Evolutionary conservation across 2,329 filamentous ascomycete genomes (phyloP), one percentile per base, ranked within the genome.

Genomic region (Aaosphaeria pasadenensis): DNA sequence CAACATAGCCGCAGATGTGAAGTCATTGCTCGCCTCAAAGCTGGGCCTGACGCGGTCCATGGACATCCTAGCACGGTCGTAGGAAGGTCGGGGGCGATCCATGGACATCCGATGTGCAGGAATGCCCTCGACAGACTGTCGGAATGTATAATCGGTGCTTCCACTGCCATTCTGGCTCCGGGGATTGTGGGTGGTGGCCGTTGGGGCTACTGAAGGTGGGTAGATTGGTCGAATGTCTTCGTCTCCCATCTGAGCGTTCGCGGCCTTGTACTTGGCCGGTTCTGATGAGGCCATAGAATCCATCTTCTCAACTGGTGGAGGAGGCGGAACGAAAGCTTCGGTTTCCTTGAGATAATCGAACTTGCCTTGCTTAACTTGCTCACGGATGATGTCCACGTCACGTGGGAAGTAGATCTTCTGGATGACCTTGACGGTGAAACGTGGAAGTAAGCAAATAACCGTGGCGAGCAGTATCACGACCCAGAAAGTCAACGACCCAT

Each of bases 341-440:
- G 75, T 75, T 38, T 82, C 70, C 47, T 84, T 80, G 43, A 92
- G 77, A 60, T 90, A 83, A 56, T 87, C 84, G 68, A 95, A 97
- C 63, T 86, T 85, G 57, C 94, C 94, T 73, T 85, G 79, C 30
- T 83, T 83, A 52, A 95, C 84, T 74, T 97, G 91, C 71, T 99
- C 94, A 42, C 94, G 89, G 62, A 99, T 85, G 55, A 99, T 95
- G 68, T 99, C 94, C 49, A 96, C 78, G 62, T 99, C 94, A 57
- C 87, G 86, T 4, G 94, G 94, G 70, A 87, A 89, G 74, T 91
- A 97, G 46, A 96, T 88, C 74, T 99, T 99, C 71, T 97, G 94
- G 43, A 94, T 73, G 31, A 86, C 78, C 74, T 99, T 99, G 74
- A 88, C 79, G 42, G 83, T 81, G 69, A 97, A 96, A 29, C 94